Conservation (phyloP, 768 basidiomycete genomes). For the Melanogaster broomeanus region DNA sequence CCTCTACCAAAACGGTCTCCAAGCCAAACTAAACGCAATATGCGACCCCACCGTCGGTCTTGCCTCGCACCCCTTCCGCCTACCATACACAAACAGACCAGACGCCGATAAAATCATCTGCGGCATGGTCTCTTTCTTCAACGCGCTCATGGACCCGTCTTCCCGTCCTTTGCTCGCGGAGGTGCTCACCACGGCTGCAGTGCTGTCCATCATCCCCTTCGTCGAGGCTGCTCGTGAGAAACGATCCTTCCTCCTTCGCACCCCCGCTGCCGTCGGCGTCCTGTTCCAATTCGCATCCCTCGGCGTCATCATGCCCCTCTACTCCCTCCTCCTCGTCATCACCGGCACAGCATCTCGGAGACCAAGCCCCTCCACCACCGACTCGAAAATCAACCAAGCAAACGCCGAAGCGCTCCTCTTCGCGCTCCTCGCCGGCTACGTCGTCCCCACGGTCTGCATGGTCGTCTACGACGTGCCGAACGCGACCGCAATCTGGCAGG, state of each 20-base stretch:
- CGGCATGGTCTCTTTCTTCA: conserved; percentile 48
- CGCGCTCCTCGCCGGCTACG: conserved; percentile 43
- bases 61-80: conserved; percentile 30
- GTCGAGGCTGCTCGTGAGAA: conserved; percentile 46
- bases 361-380: conserved; percentile 18
- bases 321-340: conserved; percentile 47
- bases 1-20: conserved; percentile 11
- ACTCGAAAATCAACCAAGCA: conserved; percentile 38
- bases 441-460: conserved; percentile 50
- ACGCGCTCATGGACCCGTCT: conserved; percentile 23
- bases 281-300: conserved; percentile 44
- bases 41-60: conserved; percentile 29
- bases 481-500: conserved; percentile 56
- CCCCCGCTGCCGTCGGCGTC: conserved; percentile 44
- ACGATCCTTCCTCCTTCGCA: conserved; percentile 37
- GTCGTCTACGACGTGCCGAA: conserved; percentile 40
- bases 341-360: conserved; percentile 29
- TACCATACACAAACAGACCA: conserved; percentile 41
- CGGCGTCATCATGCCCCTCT: conserved; percentile 47
- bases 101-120: conserved; percentile 44
- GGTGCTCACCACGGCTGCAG: conserved; percentile 9
- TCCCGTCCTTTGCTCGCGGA: conserved; percentile 18
- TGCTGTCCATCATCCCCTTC: conserved; percentile 38
- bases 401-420: conserved; percentile 57
- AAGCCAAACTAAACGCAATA: conserved; percentile 24